Percentiles rank a stretch among this genome's conserved stretches.
phyloP scores from a whole-genome alignment of 1,139 yeast genomes.

The Saccharomyces hybrid region DNA sequence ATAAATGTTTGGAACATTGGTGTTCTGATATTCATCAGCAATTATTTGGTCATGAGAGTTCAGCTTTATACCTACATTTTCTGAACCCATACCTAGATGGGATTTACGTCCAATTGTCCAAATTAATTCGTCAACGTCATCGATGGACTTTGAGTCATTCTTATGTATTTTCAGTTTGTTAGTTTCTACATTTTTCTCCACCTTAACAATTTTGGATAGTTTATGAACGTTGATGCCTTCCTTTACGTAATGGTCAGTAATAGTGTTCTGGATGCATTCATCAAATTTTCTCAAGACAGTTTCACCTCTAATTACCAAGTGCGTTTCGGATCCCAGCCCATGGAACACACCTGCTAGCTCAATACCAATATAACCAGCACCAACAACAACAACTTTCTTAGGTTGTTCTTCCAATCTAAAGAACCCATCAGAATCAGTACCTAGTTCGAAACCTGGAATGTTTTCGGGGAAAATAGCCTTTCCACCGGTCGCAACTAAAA shows the following conservation, averaged over 20 bases:
- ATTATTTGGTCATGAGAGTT: slow-evolving; percentile 52
- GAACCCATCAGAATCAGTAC: slow-evolving; percentile 88
- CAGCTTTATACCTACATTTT: slow-evolving; percentile 61
- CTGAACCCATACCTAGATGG: slow-evolving; percentile 64
- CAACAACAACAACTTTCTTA: slow-evolving; percentile 85
- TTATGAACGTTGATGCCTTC: slow-evolving; percentile 79
- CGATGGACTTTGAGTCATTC: slow-evolving; percentile 46
- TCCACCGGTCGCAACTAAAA: slow-evolving; percentile 93
- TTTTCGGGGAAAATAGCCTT: slow-evolving; percentile 57
- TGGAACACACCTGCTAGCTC: slow-evolving; percentile 93
- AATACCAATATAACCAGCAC: slow-evolving; percentile 96
- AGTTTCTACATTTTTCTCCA: slow-evolving; percentile 48
- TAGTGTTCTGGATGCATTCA: slow-evolving; percentile 64
- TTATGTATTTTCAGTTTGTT: slow-evolving; percentile 59
- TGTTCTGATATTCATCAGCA: slow-evolving; percentile 83
- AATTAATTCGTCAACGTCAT: slow-evolving; percentile 65
- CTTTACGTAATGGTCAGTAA: slow-evolving; percentile 72
- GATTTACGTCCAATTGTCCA: slow-evolving; percentile 95
- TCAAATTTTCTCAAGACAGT: slow-evolving; percentile 86
- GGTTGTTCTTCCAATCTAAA: slow-evolving; percentile 78
- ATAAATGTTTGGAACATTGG: slow-evolving; percentile 62
- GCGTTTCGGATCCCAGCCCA: slow-evolving; percentile 82
- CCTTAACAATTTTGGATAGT: slow-evolving; percentile 47
- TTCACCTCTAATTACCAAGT: slow-evolving; percentile 82
- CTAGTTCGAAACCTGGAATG: slow-evolving; percentile 75